Evolutionary conservation across 2,329 filamentous ascomycete genomes (phyloP), one percentile per base, ranked within the genome.

Genomic region (Diaporthe eres): DNA sequence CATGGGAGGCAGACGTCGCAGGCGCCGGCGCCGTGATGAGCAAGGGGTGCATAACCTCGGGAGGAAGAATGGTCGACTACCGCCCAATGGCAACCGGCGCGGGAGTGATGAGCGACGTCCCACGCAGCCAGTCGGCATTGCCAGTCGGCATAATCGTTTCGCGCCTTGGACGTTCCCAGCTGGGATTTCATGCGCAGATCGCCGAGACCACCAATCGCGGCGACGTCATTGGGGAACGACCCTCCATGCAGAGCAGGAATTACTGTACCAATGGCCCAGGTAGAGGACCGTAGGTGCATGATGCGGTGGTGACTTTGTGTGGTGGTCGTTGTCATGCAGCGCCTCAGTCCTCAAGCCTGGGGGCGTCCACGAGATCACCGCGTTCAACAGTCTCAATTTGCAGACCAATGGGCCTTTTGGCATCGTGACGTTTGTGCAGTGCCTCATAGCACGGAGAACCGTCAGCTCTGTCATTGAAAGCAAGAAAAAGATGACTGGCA

Each of bases 81-180:
- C 49, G 49, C 12, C 65, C 65, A 55, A 53, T 70, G n/a, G 31
- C 3, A 19, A 19, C 13, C 9, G 39, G n/a, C 17, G 42, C 28
- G 42, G 42, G 44, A 47, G 42, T 49, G 19, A 10, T 22, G 31
- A 19, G 25, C 39, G 61, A 0, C 8, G 15, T 28, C 28, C 61
- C 10, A 12, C 61, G 12, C 10, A 25, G 49, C 49, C 34, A 34
- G 65, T 42, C 65, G 65, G 65, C 34, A 70, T 39, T 70, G n/a
- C 49, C 34, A 55, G n/a, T 70, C 65, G 65, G 65, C 65, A 70
- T 70, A 55, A 55, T 70, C 8, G 49, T 55, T 31, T 55, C 49
- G 34, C 25, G 65, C 51, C 65, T 70, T 70, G 34, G n/a, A 42
- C 12, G 22, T 22, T 22, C 49, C 49, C n/a, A 42, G 34, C 65